phyloP scores from a whole-genome alignment of 805 yeast genomes.

The Starmerella apicola region DNA sequence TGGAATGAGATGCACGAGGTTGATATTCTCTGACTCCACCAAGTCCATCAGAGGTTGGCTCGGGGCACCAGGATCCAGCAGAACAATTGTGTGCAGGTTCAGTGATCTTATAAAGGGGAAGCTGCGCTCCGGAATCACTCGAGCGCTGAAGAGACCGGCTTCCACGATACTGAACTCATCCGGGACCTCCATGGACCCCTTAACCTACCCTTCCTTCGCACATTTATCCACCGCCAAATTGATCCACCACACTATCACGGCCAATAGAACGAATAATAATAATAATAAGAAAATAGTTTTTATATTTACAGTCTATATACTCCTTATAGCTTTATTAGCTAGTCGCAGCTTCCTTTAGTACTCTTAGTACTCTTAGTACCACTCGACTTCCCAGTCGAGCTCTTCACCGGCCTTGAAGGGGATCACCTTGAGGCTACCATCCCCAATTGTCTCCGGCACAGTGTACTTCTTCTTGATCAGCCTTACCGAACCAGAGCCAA shows the following conservation, averaged over 20 bases:
- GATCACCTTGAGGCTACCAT: conserved; percentile 44
- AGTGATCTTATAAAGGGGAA: conserved; percentile 69
- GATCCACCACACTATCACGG: too few species aligned
- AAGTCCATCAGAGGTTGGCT: conserved; percentile 56
- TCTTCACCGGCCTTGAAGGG: conserved; percentile 80
- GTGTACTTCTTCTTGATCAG: conserved; percentile 41
- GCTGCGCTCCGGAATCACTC: conserved; percentile 32
- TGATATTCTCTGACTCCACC: conserved; percentile 34
- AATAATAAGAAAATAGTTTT: too few species aligned
- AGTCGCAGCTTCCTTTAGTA: too few species aligned
- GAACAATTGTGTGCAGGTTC: conserved; percentile 51
- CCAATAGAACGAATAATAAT: too few species aligned
- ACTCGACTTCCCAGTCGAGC: conserved; percentile 60
- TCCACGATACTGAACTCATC: conserved; percentile 87
- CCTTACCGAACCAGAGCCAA: conserved; percentile 36
- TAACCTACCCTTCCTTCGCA: too few species aligned
- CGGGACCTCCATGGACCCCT: conserved; percentile 37
- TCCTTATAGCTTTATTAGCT: too few species aligned
- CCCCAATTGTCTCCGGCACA: conserved; percentile 47
- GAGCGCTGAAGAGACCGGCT: conserved; percentile 71
- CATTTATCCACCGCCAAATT: too few species aligned
- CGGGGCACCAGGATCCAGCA: conserved; percentile 78
- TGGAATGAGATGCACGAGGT: conserved; percentile 27
- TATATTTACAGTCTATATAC: too few species aligned
- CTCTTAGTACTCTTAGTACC: conserved; percentile 36